Conservation (phyloP, 192 early-diverging fungal species). For the Coemansia erecta region DNA sequence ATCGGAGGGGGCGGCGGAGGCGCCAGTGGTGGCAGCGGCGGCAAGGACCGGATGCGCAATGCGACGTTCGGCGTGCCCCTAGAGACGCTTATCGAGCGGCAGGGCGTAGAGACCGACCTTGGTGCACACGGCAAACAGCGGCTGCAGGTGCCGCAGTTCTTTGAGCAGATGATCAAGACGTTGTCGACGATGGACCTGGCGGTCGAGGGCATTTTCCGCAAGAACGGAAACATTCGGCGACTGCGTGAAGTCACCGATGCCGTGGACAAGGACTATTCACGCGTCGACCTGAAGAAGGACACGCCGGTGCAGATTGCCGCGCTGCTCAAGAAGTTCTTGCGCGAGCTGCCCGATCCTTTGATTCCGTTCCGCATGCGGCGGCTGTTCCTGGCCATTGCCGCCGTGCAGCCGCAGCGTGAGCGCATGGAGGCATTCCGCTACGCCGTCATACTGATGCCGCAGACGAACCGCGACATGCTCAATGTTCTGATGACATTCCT, state of each 20-base stretch:
- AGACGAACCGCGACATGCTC: slow-evolving; percentile 87
- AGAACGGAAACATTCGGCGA: slow-evolving; percentile 94
- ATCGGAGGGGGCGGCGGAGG: slow-evolving; percentile 11
- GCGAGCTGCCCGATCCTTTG: slow-evolving; percentile 93
- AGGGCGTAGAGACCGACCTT: slow-evolving; percentile 78
- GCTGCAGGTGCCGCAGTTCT: slow-evolving; percentile 78
- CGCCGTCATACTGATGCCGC: slow-evolving; percentile 81
- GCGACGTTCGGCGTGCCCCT: slow-evolving; percentile 92
- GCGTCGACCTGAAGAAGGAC: slow-evolving; percentile 67
- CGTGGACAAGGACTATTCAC: slow-evolving; percentile 78
- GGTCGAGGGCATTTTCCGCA: slow-evolving; percentile 94
- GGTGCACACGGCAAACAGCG: slow-evolving; percentile 61
- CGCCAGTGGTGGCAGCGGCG: slow-evolving; percentile 6
- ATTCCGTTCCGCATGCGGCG: slow-evolving; percentile 86
- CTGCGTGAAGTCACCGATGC: slow-evolving; percentile 82
- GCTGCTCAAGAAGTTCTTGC: slow-evolving; percentile 92
- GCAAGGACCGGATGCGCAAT: slow-evolving; percentile 54
- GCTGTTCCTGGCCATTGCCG: slow-evolving; percentile 79
- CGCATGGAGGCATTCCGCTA: slow-evolving; percentile 76
- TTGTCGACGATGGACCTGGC: slow-evolving; percentile 74
- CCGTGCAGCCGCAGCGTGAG: slow-evolving; percentile 56
- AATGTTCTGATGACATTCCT: slow-evolving; percentile 89
- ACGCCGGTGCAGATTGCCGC: slow-evolving; percentile 92
- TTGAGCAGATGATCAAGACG: slow-evolving; percentile 75
- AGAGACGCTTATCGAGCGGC: slow-evolving; percentile 77